A percentile compares a stretch with the other conserved stretches of the same genome.
phyloP scores from a whole-genome alignment of 2,329 filamentous ascomycete genomes.

The Trichoderma cornu-damae region DNA sequence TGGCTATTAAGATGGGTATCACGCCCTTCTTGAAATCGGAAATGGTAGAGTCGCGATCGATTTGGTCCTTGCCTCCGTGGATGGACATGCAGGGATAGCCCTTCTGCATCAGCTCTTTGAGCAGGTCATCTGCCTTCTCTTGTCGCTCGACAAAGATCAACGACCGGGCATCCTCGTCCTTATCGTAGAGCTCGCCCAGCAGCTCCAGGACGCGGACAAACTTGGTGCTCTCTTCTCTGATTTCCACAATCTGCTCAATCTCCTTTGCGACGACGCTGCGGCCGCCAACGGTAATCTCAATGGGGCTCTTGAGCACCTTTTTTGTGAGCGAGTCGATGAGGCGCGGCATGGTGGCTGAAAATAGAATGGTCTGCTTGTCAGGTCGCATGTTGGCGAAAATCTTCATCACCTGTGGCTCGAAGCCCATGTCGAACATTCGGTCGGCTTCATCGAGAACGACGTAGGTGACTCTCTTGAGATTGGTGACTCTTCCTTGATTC shows the following conservation, averaged over 20 bases:
- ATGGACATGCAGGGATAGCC: constrained; percentile 91
- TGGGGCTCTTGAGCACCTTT: constrained; percentile 77
- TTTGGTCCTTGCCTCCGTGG: constrained; percentile 88
- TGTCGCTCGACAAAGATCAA: constrained; percentile 91
- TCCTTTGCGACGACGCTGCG: constrained; percentile 80
- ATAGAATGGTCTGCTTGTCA: constrained; percentile 88
- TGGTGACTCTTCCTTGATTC: constrained; percentile 91
- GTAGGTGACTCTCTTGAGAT: constrained; percentile 82
- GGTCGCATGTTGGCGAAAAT: constrained; percentile 89
- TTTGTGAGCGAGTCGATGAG: constrained; percentile 88
- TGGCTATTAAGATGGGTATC: constrained; percentile 85
- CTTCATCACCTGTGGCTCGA: constrained; percentile 96
- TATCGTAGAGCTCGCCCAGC: constrained; percentile 77
- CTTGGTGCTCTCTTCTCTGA: constrained; percentile 76
- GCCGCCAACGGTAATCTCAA: constrained; percentile 90
- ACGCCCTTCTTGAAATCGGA: constrained; percentile 89
- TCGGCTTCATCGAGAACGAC: constrained; percentile 96
- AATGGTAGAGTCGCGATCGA: constrained; percentile 88
- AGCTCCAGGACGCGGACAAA: constrained; percentile 80
- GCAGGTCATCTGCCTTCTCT: constrained; percentile 76
- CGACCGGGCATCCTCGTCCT: constrained; percentile 83
- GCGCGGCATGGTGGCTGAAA: constrained; percentile 92
- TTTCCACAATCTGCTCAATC: constrained; percentile 90
- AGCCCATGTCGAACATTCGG: constrained; percentile 99
- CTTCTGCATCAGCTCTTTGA: constrained; percentile 74